These are phyloP conservation scores for Cyphellophora europaea DNA, from an alignment of 2,329 filamentous ascomycete species.

Conservation along the genomic window DNA sequence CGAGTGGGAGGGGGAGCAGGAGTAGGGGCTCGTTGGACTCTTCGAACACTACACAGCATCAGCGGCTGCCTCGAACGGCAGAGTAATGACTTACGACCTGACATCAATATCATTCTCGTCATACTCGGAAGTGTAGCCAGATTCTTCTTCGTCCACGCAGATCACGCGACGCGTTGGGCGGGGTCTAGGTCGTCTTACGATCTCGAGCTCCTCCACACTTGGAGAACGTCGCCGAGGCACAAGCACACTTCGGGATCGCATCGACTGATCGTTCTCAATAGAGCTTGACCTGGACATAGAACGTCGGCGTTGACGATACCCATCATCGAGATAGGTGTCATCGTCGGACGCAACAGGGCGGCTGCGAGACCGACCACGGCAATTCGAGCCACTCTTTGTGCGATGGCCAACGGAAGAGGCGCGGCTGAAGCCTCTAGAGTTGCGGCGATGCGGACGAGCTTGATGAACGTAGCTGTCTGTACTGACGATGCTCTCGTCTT, in stretches of 20 bases:
- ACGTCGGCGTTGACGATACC: background rate
- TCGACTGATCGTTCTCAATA: background rate
- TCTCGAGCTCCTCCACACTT: background rate
- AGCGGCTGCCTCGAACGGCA: too few species aligned
- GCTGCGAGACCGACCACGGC: too few species aligned
- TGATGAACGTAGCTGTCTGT: conserved; percentile 6
- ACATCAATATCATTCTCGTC: background rate
- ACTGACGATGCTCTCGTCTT: conserved; percentile 10
- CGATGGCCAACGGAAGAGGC: background rate
- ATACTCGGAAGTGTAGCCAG: conserved; percentile 2
- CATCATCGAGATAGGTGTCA: background rate
- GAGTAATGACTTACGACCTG: too few species aligned
- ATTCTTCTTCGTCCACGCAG: conserved; percentile 2
- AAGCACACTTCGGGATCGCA: background rate
- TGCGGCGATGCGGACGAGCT: conserved; percentile 4
- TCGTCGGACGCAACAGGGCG: too few species aligned
- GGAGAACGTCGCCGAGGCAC: background rate
- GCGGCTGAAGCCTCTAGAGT: too few species aligned
- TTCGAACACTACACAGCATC: too few species aligned
- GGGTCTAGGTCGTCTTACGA: background rate
- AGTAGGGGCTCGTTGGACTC: too few species aligned
- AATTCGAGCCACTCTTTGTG: background rate
- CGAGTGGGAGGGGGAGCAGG: too few species aligned
- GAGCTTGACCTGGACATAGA: background rate
- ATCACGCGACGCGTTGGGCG: background rate